A percentile compares a stretch with the other conserved stretches of the same genome.
Conservation (phyloP, 345 rosid species). For the Garcia nutans region DNA sequence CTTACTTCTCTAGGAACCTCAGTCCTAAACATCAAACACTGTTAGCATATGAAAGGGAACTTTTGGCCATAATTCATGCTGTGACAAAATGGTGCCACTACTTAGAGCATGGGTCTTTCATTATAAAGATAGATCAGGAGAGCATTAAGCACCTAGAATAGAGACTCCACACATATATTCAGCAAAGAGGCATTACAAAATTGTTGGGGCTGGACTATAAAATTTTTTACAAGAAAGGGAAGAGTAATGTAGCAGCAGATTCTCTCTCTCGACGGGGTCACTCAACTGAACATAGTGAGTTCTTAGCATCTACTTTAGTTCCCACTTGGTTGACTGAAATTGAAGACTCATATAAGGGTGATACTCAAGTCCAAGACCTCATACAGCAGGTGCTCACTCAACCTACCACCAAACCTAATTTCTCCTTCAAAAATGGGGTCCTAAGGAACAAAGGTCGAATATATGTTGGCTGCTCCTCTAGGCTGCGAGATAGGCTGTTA, state of each 20-base stretch:
- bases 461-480: no score
- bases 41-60: background rate
- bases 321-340: no score
- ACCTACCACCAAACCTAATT: no score
- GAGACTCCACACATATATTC: background rate
- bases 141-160: background rate
- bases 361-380: no score
- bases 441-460: no score
- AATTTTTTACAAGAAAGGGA: background rate
- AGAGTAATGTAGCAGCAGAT: background rate
- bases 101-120: background rate
- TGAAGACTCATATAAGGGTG: no score
- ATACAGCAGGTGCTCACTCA: no score
- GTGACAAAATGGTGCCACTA: no score
- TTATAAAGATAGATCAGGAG: background rate
- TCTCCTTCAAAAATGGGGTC: no score
- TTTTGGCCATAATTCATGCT: background rate
- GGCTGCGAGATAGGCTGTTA: no score
- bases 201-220: background rate
- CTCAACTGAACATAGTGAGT: no score
- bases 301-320: no score
- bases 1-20: background rate
- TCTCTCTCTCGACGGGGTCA: background rate
- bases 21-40: background rate
- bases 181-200: background rate